Conservation (phyloP, 2,329 filamentous ascomycete genomes). For the Aspergillus carbonarius region DNA sequence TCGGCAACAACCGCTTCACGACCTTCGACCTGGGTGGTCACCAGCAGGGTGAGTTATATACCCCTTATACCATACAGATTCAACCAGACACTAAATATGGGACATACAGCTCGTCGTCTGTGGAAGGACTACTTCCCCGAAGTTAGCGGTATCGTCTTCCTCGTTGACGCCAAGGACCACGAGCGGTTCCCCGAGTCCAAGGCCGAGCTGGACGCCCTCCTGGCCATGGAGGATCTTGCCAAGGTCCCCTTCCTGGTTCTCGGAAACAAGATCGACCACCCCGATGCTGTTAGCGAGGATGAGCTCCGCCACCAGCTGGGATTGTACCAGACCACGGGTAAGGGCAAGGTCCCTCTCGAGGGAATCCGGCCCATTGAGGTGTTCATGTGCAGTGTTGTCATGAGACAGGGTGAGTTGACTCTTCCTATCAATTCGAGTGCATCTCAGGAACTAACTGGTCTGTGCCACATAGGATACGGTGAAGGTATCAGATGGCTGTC, state of each 20-base stretch:
- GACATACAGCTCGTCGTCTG: slow-evolving; percentile 67
- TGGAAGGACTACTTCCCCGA: slow-evolving; percentile 98
- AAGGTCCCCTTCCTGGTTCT: slow-evolving; percentile 96
- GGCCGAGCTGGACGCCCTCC: slow-evolving; percentile 90
- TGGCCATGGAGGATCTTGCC: slow-evolving; percentile 93
- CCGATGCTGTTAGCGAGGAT: slow-evolving; percentile 91
- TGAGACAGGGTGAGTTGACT: slow-evolving; percentile 74
- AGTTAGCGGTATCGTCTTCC: slow-evolving; percentile 94
- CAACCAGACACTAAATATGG: not conserved
- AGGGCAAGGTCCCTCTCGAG: slow-evolving; percentile 90
- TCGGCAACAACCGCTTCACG: slow-evolving; percentile 91
- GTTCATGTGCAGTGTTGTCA: slow-evolving; percentile 99
- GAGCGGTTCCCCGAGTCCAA: slow-evolving; percentile 94
- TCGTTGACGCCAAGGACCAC: slow-evolving; percentile 95
- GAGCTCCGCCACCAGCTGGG: slow-evolving; percentile 89
- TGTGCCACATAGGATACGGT: slow-evolving; percentile 63
- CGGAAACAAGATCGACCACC: slow-evolving; percentile 99
- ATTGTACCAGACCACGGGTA: slow-evolving; percentile 93
- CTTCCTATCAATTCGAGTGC: not conserved
- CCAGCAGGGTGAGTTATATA: slow-evolving; percentile 68
- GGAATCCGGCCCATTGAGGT: slow-evolving; percentile 93
- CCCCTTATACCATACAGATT: not conserved
- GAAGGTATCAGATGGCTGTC: slow-evolving; percentile 90
- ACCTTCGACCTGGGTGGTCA: slow-evolving; percentile 93
- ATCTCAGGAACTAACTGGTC: slow-evolving; percentile 6